Conservation (phyloP, 129 eudicot species). For the Pulicaria dysenterica region DNA sequence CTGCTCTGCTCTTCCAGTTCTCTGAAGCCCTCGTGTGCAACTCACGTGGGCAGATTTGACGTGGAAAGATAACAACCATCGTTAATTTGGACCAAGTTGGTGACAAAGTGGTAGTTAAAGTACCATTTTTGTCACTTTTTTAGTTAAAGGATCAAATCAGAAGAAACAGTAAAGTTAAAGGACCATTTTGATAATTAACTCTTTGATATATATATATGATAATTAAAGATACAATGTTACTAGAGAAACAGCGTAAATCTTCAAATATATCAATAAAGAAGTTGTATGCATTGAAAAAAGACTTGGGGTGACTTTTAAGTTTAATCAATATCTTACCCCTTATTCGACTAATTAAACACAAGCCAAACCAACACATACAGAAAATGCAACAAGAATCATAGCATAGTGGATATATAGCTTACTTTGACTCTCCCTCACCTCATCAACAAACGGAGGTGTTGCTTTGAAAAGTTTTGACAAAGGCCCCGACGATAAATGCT, state of each 20-base stretch:
- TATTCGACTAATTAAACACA: not conserved
- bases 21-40: no score
- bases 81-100: no score
- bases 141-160: no score
- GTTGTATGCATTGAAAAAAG: not conserved
- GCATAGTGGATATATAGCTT: constrained; percentile 28
- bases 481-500: constrained; percentile 72
- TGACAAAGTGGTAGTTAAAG: no score
- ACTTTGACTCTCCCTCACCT: constrained; percentile 47
- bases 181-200: no score
- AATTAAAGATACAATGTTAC: not conserved
- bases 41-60: no score
- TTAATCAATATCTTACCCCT: not conserved
- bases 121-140: no score
- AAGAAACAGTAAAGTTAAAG: no score
- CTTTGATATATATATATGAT: no score
- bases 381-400: constrained; percentile 10
- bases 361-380: not conserved
- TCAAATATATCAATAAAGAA: not conserved
- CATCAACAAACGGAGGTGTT: constrained; percentile 54
- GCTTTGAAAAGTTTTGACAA: constrained; percentile 71
- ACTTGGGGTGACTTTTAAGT: not conserved
- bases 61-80: no score
- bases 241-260: not conserved
- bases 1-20: no score